Percentiles rank a stretch among this genome's conserved stretches.
Conservation (phyloP, 2,329 filamentous ascomycete species). For the Penicillium brevicompactum region DNA sequence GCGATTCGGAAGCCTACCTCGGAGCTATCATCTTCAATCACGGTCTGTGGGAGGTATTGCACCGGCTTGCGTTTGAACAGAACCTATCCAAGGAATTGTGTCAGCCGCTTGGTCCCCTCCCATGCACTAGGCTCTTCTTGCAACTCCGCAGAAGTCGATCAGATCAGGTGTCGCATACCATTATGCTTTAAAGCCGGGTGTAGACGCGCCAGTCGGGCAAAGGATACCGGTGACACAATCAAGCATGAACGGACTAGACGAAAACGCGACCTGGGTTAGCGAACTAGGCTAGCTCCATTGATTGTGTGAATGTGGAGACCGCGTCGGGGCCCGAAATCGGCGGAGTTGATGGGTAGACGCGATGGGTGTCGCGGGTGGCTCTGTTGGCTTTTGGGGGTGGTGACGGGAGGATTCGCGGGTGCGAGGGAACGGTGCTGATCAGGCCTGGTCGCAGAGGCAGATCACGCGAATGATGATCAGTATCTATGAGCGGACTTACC, state of each 20-base stretch:
- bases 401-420: not conserved
- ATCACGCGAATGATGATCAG: slow-evolving; percentile 3
- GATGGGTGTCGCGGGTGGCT: not conserved
- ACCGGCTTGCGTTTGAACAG: slow-evolving; percentile 96
- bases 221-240: slow-evolving; percentile 15
- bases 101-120: slow-evolving; percentile 21
- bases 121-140: not conserved
- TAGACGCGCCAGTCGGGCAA: slow-evolving; percentile 31
- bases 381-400: not conserved
- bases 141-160: not conserved
- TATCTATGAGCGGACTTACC: slow-evolving; percentile 11
- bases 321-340: not conserved
- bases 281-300: not conserved
- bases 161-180: slow-evolving; percentile 31
- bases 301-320: slow-evolving; percentile 4
- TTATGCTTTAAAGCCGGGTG: slow-evolving; percentile 24
- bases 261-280: slow-evolving; percentile 21
- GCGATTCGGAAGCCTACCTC: slow-evolving; percentile 63
- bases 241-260: slow-evolving; percentile 21
- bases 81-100: slow-evolving; percentile 60
- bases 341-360: not conserved
- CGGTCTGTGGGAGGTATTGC: slow-evolving; percentile 71
- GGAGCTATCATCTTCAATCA: slow-evolving; percentile 75
- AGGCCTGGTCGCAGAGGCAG: slow-evolving; percentile 7
- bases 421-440: slow-evolving; percentile 1